Percentiles rank a stretch among this genome's conserved stretches.
Evolutionary conservation across 1,139 yeast genomes (phyloP).

Genomic region (Geotrichum reessii): DNA sequence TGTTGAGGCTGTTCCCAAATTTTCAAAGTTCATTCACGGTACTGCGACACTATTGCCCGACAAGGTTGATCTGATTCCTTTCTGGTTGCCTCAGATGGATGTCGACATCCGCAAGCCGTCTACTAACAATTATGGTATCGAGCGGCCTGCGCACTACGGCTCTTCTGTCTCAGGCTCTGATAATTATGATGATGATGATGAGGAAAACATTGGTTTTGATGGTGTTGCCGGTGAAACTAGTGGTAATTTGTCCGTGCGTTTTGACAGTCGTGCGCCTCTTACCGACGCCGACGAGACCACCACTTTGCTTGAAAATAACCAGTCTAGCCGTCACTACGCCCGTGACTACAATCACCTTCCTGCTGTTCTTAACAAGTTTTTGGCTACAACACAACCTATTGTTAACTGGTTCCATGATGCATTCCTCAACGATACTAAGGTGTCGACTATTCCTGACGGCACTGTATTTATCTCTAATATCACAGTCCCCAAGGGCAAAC

Average conservation of each 20-base stretch:
- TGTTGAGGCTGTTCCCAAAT: conserved; percentile 97
- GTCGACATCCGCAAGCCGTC: conserved; percentile 90
- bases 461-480: conserved; percentile 58
- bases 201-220: conserved; percentile 28
- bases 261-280: conserved; percentile 27
- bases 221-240: conserved; percentile 26
- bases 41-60: conserved; percentile 84
- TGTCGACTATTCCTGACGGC: conserved; percentile 72
- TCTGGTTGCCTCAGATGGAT: conserved; percentile 98
- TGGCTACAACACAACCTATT: conserved; percentile 7
- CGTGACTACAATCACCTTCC: conserved; percentile 12
- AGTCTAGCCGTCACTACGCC: conserved; percentile 17
- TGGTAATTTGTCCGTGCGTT: conserved; percentile 23
- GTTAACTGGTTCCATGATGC: conserved; percentile 29
- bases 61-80: conserved; percentile 76
- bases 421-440: conserved; percentile 43
- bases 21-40: conserved; percentile 95
- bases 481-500: conserved; percentile 68
- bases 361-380: conserved; percentile 1
- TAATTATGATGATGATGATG: conserved; percentile 44
- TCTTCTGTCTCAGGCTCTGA: conserved; percentile 33
- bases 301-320: conserved; percentile 26
- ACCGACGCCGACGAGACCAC: conserved; percentile 29
- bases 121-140: conserved; percentile 59
- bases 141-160: conserved; percentile 48